A percentile compares a stretch with the other conserved stretches of the same genome.
These are phyloP conservation scores for Boletus pseudopeckii DNA, from an alignment of 768 basidiomycete genomes.

Conservation along the genomic window DNA sequence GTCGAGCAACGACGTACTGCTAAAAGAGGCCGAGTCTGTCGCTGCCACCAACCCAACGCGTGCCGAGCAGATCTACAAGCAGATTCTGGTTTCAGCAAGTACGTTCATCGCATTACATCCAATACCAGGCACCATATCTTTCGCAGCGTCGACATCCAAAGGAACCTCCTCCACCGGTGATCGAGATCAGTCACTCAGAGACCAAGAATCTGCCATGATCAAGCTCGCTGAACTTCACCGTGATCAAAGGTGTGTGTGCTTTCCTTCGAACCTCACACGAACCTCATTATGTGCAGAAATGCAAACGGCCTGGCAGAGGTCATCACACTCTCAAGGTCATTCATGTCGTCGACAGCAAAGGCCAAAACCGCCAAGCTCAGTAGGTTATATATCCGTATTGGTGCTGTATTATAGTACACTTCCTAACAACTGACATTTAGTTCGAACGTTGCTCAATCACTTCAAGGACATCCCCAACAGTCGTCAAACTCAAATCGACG, in stretches of 20 bases:
- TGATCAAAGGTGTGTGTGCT: conserved; percentile 66
- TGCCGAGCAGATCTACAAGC: conserved; percentile 73
- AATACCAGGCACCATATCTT: background rate
- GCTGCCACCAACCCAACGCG: conserved; percentile 48
- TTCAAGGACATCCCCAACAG: conserved; percentile 78
- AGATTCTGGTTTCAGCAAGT: conserved; percentile 51
- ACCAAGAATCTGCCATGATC: conserved; percentile 83
- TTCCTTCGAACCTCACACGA: background rate
- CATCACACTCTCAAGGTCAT: conserved; percentile 75
- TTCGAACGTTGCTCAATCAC: conserved; percentile 90
- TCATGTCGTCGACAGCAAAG: conserved; percentile 94
- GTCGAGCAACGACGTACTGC: conserved; percentile 23
- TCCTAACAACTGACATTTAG: conserved; percentile 37
- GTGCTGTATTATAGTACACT: background rate
- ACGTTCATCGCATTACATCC: conserved; percentile 5
- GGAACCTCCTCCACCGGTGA: conserved; percentile 36
- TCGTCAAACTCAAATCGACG: conserved; percentile 72
- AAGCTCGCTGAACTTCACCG: conserved; percentile 85
- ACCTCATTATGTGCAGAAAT: conserved; percentile 50
- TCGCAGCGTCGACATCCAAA: conserved; percentile 33
- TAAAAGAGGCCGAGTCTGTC: conserved; percentile 49
- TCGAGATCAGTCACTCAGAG: conserved; percentile 57
- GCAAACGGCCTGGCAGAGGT: conserved; percentile 81
- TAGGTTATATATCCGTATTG: conserved; percentile 26
- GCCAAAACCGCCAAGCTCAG: conserved; percentile 97